Evolutionary conservation across 257 asterid genomes (phyloP).

Genomic region (Solanum gracilifrons): DNA sequence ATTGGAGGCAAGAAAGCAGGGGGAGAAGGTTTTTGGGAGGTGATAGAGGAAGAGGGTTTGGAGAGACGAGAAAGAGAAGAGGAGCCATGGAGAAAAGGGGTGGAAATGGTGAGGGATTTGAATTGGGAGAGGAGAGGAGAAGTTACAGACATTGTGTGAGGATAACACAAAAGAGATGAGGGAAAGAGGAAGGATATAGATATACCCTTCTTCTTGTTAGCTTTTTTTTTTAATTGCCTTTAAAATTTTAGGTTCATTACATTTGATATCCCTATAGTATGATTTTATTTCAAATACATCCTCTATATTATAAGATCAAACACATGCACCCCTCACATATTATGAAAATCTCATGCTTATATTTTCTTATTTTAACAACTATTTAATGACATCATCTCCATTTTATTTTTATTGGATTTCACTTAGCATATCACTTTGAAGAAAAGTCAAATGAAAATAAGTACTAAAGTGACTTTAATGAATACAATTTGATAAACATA

Average conservation of each 20-base stretch:
- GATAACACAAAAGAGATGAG: not conserved
- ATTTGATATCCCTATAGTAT: not conserved
- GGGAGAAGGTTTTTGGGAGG: conserved; percentile 15
- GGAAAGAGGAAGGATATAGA: not conserved
- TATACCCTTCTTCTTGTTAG: not conserved
- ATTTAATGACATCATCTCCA: not conserved
- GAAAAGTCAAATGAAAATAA: not conserved
- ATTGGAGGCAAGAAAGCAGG: conserved; percentile 31
- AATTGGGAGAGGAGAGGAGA: conserved; percentile 38
- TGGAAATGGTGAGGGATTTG: conserved; percentile 42
- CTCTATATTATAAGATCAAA: not conserved
- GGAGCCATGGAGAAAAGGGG: conserved; percentile 77
- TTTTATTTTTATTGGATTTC: not conserved
- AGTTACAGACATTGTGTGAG: conserved; percentile 30
- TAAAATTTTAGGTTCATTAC: not conserved
- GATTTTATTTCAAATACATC: not conserved
- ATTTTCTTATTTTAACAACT: not conserved
- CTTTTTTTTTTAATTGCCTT: not conserved
- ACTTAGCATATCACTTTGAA: not conserved
- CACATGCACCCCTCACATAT: not conserved
- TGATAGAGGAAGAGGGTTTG: conserved; percentile 19
- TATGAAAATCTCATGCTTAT: not conserved
- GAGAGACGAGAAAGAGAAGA: conserved; percentile 27
- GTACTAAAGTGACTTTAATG: too few relatives aligned
- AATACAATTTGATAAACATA: too few relatives aligned